Conservation (phyloP, 495 filamentous ascomycete genomes). For the Hypoxylon fuscum region DNA sequence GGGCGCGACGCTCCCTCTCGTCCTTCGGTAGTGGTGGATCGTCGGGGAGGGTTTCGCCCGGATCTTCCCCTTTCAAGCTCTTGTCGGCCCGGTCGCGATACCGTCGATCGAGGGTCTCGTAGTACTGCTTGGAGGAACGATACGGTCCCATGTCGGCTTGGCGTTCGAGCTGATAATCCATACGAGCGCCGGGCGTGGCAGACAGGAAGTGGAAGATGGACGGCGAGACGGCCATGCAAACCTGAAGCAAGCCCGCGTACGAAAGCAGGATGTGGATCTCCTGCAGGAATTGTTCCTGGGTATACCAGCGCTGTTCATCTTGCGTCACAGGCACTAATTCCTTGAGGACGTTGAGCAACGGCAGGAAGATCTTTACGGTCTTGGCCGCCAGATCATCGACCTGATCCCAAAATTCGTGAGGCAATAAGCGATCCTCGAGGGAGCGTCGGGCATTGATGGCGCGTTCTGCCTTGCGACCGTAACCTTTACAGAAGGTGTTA, state of each 20-base stretch:
- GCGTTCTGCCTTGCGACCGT: constrained; percentile 51
- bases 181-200: constrained; percentile 50
- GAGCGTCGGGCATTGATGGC: constrained; percentile 40
- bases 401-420: constrained; percentile 50
- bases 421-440: constrained; percentile 42
- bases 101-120: constrained; percentile 21
- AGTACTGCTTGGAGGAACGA: constrained; percentile 37
- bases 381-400: constrained; percentile 54
- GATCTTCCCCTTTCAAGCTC: background rate
- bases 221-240: constrained; percentile 54
- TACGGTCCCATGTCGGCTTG: constrained; percentile 48
- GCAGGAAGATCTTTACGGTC: constrained; percentile 51
- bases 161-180: constrained; percentile 47
- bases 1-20: constrained; percentile 5
- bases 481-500: constrained; percentile 43
- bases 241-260: constrained; percentile 53
- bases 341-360: constrained; percentile 49
- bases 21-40: constrained; percentile 4
- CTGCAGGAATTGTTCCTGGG: constrained; percentile 48
- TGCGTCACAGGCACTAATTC: constrained; percentile 19
- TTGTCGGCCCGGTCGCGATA: constrained; percentile 4
- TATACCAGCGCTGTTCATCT: too few relatives aligned
- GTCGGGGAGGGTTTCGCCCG: background rate
- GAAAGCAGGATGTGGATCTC: constrained; percentile 56
- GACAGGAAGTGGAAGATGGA: constrained; percentile 56